Conservation (phyloP, 371 early-diverging fungal genomes). For the Zopfochytrium polystomum region DNA sequence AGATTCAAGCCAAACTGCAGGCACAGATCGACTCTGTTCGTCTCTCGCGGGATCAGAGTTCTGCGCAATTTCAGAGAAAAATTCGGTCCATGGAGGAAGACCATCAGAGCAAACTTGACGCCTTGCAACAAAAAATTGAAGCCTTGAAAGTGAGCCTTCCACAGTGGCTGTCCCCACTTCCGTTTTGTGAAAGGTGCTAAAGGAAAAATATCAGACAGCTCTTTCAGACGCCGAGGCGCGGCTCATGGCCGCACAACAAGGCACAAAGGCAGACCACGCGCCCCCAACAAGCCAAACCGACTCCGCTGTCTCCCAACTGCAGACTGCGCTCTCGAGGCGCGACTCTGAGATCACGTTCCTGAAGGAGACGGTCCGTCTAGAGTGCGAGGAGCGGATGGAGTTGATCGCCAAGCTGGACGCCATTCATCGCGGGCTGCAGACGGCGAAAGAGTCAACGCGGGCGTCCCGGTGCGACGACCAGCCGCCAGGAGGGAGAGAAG, state of each 20-base stretch:
- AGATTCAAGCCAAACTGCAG: slow-evolving; percentile 13
- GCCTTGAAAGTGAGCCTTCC: slow-evolving; percentile 15
- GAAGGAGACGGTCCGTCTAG: slow-evolving; percentile 49
- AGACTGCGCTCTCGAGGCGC: slow-evolving; percentile 19
- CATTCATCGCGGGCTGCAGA: slow-evolving; percentile 10
- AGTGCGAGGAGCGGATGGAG: slow-evolving; percentile 54
- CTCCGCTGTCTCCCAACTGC: neutral
- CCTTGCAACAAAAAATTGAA: slow-evolving; percentile 13
- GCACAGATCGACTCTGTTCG: slow-evolving; percentile 28
- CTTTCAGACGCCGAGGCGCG: too few species aligned
- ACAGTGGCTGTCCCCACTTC: too few species aligned
- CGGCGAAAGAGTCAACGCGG: too few species aligned
- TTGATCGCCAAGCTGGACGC: slow-evolving; percentile 36
- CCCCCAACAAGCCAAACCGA: neutral
- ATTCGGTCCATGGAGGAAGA: slow-evolving; percentile 9
- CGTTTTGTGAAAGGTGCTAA: too few species aligned
- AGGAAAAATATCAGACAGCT: neutral
- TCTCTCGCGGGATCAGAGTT: slow-evolving; percentile 13
- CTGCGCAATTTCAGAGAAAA: neutral
- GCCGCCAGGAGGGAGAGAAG: too few species aligned
- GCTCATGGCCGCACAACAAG: neutral
- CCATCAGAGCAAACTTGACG: neutral
- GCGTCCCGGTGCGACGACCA: neutral
- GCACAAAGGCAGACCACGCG: slow-evolving; percentile 3
- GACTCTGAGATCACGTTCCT: slow-evolving; percentile 48